These are phyloP conservation scores for Albophoma yamanashiensis DNA, from an alignment of 2,329 filamentous ascomycete species.

Conservation along the genomic window DNA sequence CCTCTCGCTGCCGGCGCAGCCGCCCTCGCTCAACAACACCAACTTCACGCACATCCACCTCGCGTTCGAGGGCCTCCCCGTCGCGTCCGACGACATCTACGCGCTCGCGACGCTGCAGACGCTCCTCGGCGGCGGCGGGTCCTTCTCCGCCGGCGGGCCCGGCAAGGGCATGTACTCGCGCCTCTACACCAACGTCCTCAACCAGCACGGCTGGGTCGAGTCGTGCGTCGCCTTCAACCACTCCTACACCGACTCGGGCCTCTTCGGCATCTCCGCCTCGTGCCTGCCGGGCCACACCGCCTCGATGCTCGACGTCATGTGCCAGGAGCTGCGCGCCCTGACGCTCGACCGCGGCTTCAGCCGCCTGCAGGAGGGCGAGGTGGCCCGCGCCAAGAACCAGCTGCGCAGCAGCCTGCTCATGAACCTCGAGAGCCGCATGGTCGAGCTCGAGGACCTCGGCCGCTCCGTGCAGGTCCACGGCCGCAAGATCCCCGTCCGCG, in stretches of 20 bases:
- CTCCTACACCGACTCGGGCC: conserved; percentile 87
- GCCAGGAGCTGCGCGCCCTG: conserved; percentile 72
- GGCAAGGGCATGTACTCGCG: conserved; percentile 99
- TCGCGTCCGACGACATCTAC: conserved; percentile 87
- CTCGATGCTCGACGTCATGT: conserved; percentile 91
- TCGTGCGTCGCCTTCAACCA: conserved; percentile 95
- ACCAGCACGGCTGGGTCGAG: conserved; percentile 96
- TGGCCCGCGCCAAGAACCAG: conserved; percentile 93
- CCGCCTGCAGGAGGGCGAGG: conserved; percentile 64
- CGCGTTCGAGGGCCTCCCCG: conserved; percentile 88
- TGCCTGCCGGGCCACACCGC: conserved; percentile 71
- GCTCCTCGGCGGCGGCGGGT: conserved; percentile 88
- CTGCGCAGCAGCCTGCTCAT: conserved; percentile 81
- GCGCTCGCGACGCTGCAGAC: conserved; percentile 92
- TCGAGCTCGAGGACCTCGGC: conserved; percentile 92
- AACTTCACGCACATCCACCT: conserved; percentile 88
- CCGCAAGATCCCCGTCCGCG: conserved; percentile 76
- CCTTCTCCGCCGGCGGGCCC: conserved; percentile 90
- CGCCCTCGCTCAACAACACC: conserved; percentile 67
- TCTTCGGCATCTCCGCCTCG: conserved; percentile 86
- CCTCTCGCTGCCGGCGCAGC: conserved; percentile 71
- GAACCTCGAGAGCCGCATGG: conserved; percentile 96
- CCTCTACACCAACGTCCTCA: conserved; percentile 93
- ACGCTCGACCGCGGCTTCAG: conserved; percentile 66
- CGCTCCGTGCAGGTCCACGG: conserved; percentile 96